A percentile compares a stretch with the other conserved stretches of the same genome.
These are phyloP conservation scores for Dactylellina parvicollis DNA, from an alignment of 2,329 filamentous ascomycete species.

Conservation along the genomic window DNA sequence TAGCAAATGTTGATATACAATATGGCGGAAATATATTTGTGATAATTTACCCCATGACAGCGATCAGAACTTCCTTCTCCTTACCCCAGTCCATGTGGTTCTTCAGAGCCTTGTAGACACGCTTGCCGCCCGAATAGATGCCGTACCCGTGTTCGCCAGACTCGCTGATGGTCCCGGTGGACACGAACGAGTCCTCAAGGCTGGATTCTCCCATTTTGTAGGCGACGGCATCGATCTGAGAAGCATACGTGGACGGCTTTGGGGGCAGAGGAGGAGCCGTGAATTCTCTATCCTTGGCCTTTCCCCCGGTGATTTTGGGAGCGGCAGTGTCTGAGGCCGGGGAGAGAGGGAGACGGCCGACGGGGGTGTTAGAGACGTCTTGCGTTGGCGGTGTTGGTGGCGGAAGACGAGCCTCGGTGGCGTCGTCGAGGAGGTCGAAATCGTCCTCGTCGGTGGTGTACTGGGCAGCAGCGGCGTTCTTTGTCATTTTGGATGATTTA, in stretches of 20 bases:
- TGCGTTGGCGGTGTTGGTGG: slow-evolving; percentile 53
- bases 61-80: slow-evolving; percentile 55
- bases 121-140: slow-evolving; percentile 20
- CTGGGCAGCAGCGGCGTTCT: slow-evolving; percentile 14
- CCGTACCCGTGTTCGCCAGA: slow-evolving; percentile 18
- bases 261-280: slow-evolving; percentile 37
- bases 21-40: not conserved
- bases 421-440: slow-evolving; percentile 49
- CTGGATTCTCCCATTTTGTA: slow-evolving; percentile 25
- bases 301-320: not conserved
- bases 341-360: slow-evolving; percentile 9
- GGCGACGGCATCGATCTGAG: slow-evolving; percentile 28
- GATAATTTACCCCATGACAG: slow-evolving; percentile 56
- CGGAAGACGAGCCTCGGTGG: slow-evolving; percentile 22
- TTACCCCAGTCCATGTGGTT: slow-evolving; percentile 34
- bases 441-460: slow-evolving; percentile 43
- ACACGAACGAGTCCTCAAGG: slow-evolving; percentile 37
- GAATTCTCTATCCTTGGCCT: not conserved
- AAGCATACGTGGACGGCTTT: slow-evolving; percentile 30
- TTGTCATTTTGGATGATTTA: slow-evolving; percentile 42
- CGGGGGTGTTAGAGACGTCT: not conserved
- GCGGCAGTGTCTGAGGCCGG: not conserved
- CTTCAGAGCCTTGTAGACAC: slow-evolving; percentile 33
- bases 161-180: slow-evolving; percentile 33
- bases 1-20: slow-evolving; percentile 23